A percentile compares a stretch with the other conserved stretches of the same genome.
Conservation (phyloP, 75 land plant species). For the Sequoiadendron giganteum region DNA sequence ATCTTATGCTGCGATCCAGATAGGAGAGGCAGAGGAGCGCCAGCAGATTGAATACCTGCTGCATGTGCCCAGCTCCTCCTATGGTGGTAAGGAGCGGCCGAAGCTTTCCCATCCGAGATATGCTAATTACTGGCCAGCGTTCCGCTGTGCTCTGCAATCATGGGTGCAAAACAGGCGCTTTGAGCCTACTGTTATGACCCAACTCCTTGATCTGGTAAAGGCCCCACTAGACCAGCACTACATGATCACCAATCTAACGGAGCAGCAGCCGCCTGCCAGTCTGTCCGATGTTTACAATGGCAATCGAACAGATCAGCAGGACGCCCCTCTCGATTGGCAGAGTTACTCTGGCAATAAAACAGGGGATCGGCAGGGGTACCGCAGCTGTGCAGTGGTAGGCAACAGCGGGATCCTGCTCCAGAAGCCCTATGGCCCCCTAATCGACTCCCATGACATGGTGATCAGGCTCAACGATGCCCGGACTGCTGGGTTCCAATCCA, state of each 20-base stretch:
- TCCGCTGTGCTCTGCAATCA: constrained; percentile 29
- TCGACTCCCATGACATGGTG: constrained; percentile 78
- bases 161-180: constrained; percentile 49
- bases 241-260: not conserved
- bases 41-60: constrained; percentile 30
- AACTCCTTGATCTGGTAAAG: constrained; percentile 33
- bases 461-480: constrained; percentile 84
- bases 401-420: constrained; percentile 86
- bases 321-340: too few relatives aligned
- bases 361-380: constrained; percentile 13
- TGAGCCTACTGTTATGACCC: constrained; percentile 51
- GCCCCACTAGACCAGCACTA: constrained; percentile 42
- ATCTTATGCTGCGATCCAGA: constrained; percentile 30
- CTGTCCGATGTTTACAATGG: not conserved
- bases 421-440: constrained; percentile 42
- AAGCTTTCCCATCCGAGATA: constrained; percentile 29
- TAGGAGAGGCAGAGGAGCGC: constrained; percentile 25
- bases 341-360: not conserved
- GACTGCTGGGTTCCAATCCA: constrained; percentile 26
- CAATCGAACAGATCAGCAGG: not conserved
- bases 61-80: constrained; percentile 10
- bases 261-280: too few relatives aligned
- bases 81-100: not conserved
- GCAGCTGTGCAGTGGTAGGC: constrained; percentile 81
- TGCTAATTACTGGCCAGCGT: constrained; percentile 41